Percentiles rank a stretch among this genome's conserved stretches.
These are phyloP conservation scores for Sporothrix sp. DNA, from an alignment of 2,329 filamentous ascomycete genomes.

Conservation along the genomic window DNA sequence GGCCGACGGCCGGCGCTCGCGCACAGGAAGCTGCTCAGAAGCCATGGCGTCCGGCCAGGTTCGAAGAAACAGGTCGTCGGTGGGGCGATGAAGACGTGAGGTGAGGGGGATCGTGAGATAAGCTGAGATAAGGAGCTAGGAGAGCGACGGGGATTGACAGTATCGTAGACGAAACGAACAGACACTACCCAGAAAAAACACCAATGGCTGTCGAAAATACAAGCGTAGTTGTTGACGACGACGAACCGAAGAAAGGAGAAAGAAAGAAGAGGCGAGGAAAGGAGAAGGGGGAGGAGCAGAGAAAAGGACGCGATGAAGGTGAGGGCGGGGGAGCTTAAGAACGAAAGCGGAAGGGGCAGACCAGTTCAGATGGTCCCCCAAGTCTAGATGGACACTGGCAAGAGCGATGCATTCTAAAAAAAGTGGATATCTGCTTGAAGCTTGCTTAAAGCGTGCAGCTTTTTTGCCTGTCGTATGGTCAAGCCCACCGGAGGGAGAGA, in stretches of 20 bases:
- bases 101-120: slow-evolving; percentile 1
- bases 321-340: neutral
- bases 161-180: slow-evolving; percentile 7
- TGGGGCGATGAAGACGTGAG: neutral
- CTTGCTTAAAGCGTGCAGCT: slow-evolving; percentile 1
- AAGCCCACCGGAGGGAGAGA: neutral
- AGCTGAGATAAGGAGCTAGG: slow-evolving; percentile 6
- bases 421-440: slow-evolving; percentile 5
- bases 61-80: neutral
- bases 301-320: neutral
- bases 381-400: neutral
- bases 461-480: neutral
- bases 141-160: neutral
- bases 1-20: slow-evolving; percentile 73
- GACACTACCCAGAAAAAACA: neutral
- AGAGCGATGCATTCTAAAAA: neutral
- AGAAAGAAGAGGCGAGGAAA: neutral
- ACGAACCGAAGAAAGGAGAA: neutral
- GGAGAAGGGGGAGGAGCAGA: neutral
- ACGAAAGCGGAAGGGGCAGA: neutral
- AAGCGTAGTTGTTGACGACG: neutral
- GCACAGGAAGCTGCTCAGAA: slow-evolving; percentile 33
- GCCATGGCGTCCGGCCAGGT: slow-evolving; percentile 9
- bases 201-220: neutral
- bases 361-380: neutral